phyloP scores from a whole-genome alignment of 2,329 filamentous ascomycete species.

The Cladophialophora chaetospira region DNA sequence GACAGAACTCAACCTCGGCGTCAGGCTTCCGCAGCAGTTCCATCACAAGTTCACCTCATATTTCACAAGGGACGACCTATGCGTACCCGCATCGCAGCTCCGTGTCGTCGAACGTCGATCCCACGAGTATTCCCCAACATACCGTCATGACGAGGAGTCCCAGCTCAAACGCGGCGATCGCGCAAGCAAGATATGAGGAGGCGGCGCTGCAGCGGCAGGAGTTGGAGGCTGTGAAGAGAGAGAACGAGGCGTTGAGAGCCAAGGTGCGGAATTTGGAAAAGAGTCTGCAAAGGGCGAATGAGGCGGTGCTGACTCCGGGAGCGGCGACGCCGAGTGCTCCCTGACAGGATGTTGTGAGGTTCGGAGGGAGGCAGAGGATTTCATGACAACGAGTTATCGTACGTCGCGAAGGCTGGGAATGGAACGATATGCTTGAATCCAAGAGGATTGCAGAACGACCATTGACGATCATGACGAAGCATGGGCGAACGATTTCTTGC shows the following conservation, averaged over 20 bases:
- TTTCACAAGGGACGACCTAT: conserved; percentile 14
- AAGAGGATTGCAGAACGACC: too few species aligned
- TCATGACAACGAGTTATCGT: too few species aligned
- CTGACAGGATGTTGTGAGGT: neutral
- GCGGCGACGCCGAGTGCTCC: neutral
- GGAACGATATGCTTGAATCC: too few species aligned
- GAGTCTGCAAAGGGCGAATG: conserved; percentile 26
- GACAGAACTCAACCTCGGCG: conserved; percentile 46
- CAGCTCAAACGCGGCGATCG: conserved; percentile 36
- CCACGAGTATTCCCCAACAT: neutral
- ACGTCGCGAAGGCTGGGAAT: too few species aligned
- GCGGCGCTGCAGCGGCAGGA: conserved; percentile 45
- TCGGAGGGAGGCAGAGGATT: too few species aligned
- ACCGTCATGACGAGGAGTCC: conserved; percentile 32
- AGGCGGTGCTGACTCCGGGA: neutral
- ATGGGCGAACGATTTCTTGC: too few species aligned
- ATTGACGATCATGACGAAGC: too few species aligned
- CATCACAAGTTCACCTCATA: conserved; percentile 24
- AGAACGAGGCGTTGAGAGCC: conserved; percentile 49
- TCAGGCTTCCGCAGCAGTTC: conserved; percentile 33
- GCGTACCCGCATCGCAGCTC: conserved; percentile 25
- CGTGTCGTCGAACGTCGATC: conserved; percentile 19
- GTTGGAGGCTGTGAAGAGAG: conserved; percentile 46
- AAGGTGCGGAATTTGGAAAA: conserved; percentile 49
- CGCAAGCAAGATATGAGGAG: conserved; percentile 46